These are phyloP conservation scores for Cydonia oblonga DNA, from an alignment of 331 rosid species.

Conservation along the genomic window DNA sequence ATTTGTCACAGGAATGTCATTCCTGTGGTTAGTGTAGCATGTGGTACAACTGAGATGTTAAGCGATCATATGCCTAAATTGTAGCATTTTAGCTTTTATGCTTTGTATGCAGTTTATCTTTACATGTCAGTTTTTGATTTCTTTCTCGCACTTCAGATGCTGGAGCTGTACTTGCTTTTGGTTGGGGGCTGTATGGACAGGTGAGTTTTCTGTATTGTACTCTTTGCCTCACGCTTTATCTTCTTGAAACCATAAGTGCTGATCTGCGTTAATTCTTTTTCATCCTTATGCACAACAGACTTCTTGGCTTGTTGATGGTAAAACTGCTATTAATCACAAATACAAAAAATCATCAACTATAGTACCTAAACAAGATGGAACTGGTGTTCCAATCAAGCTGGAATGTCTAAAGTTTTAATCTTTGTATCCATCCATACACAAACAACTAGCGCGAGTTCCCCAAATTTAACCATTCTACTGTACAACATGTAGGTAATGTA, in stretches of 20 bases:
- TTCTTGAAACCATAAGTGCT: not conserved
- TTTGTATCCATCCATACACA: not conserved
- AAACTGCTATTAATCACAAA: not conserved
- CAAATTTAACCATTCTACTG: conserved; percentile 39
- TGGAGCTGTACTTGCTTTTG: conserved; percentile 80
- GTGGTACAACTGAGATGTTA: not conserved
- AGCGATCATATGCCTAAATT: too few species aligned
- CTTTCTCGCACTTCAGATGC: conserved; percentile 46
- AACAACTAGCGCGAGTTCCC: conserved; percentile 17
- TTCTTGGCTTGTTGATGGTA: conserved; percentile 5
- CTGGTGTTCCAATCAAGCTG: conserved; percentile 17
- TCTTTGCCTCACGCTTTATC: not conserved
- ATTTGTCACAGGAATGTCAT: not conserved
- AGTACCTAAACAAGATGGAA: not conserved
- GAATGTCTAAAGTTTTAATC: conserved; percentile 2
- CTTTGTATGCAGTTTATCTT: too few species aligned
- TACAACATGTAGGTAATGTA: conserved; percentile 61
- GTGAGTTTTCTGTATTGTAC: conserved; percentile 33
- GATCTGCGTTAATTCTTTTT: not conserved
- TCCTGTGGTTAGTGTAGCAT: not conserved
- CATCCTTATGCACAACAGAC: not conserved
- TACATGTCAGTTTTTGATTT: not conserved
- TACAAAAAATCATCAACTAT: not conserved
- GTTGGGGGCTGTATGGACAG: conserved; percentile 98
- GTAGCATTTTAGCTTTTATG: not conserved